These are phyloP conservation scores for Coemansia sp. DNA, from an alignment of 192 early-diverging fungal genomes.

Conservation along the genomic window DNA sequence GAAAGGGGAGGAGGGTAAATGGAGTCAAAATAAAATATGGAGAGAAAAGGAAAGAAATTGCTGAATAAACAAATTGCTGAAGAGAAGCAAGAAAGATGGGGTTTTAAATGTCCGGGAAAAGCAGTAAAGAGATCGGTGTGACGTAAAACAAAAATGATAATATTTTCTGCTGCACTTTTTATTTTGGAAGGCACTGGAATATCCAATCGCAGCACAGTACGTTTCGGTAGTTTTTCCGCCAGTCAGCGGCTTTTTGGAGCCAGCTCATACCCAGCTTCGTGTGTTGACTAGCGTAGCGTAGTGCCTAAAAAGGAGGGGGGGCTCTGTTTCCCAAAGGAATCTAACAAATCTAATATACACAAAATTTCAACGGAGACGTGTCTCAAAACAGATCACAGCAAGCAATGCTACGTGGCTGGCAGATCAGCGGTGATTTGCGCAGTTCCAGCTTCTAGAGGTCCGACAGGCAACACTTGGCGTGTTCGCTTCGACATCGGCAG, in stretches of 20 bases:
- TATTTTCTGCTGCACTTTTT: too few relatives aligned
- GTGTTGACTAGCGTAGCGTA: too few relatives aligned
- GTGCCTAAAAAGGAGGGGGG: too few relatives aligned
- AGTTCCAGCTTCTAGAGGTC: not conserved
- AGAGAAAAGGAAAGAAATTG: not conserved
- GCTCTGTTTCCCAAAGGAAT: too few relatives aligned
- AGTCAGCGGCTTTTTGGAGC: too few relatives aligned
- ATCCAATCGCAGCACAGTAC: too few relatives aligned
- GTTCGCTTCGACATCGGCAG: not conserved
- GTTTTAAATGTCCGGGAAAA: not conserved
- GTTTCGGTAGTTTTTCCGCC: too few relatives aligned
- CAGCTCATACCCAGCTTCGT: too few relatives aligned
- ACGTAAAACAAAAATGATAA: too few relatives aligned
- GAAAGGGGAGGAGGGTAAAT: not conserved
- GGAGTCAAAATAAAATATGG: not conserved
- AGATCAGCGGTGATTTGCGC: not conserved
- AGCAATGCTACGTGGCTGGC: not conserved
- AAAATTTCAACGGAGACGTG: too few relatives aligned
- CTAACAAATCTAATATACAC: too few relatives aligned
- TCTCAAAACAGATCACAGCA: not conserved
- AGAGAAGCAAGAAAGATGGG: not conserved
- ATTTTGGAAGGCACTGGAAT: too few relatives aligned
- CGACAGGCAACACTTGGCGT: not conserved
- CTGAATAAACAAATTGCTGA: not conserved
- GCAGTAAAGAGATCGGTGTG: not conserved